Evolutionary conservation across 164 flowering plant species (phyloP), one percentile per base, ranked within the genome.

Genomic region (Tetrastigma voinierianum): DNA sequence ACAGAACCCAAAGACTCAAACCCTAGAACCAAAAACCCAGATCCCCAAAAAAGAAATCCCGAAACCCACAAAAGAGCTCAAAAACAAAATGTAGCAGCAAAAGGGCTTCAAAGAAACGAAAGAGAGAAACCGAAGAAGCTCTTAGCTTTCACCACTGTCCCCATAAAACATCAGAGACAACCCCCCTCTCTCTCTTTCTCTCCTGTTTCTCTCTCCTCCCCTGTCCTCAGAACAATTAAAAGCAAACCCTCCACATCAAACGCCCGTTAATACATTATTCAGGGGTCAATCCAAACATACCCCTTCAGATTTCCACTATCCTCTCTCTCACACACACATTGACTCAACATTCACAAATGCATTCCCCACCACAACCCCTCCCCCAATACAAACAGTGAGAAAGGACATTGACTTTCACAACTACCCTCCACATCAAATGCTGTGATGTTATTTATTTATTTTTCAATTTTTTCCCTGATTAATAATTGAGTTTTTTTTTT

Each of bases 391-490:
- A 53, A 67, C 59, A 77, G 73, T 64, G 65, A 57, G 65, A 57
- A 64, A 62, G 72, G 68, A 65, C 73, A 71, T 77, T 77, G 77
- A 74, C 77, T 71, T 68, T 71, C 63, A 53, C 65, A 76, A 69
- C 40, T 4, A 32, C 40, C 40, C 5, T 32, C 40, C 40, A 32
- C 6, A 58, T 58, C 73, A 67, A 74, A 62, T 62, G 71, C 51
- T 57, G 55, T 61, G 55, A 17, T 18, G 17, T 46, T 70, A 68
- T 59, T 57, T 53, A 46, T 23, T 64, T 2, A 53, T 57, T n/a
- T 11, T 49, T 59, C 40, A 40, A 40, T 62, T 49, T 13, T 21
- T 17, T 23, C 3, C 5, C 21, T 56, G 19, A 4, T 17, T 62
- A 0, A 21, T 46, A 24, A 54, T 21, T 47, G 11, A 51, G 45